Evolutionary conservation across 2,329 filamentous ascomycete genomes (phyloP).

Genomic region (Phialocephala sp.): DNA sequence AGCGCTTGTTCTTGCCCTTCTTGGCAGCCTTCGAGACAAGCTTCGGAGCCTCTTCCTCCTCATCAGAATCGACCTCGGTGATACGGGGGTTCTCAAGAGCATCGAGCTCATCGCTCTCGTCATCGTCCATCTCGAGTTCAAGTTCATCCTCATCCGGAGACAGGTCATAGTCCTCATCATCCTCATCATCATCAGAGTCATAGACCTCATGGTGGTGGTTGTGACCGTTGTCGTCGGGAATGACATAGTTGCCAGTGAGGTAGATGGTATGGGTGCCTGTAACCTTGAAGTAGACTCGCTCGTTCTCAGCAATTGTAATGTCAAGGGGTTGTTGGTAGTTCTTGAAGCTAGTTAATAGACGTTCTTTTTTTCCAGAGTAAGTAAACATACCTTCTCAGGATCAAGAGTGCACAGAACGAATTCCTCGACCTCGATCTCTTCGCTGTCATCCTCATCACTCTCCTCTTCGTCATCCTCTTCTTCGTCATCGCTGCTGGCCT

Average conservation of each 20-base stretch:
- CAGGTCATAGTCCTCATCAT: conserved; percentile 80
- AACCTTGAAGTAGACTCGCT: conserved; percentile 91
- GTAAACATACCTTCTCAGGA: conserved; percentile 76
- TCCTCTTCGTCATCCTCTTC: conserved; percentile 60
- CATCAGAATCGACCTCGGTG: conserved; percentile 81
- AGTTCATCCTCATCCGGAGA: conserved; percentile 82
- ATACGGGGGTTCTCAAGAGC: conserved; percentile 80
- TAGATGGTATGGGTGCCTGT: conserved; percentile 88
- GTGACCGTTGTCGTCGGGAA: conserved; percentile 64
- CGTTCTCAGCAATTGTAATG: conserved; percentile 86
- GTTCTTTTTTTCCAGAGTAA: background rate
- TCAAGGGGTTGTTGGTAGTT: conserved; percentile 95
- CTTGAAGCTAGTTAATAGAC: conserved; percentile 55
- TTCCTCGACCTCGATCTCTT: conserved; percentile 77
- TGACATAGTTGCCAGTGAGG: conserved; percentile 95
- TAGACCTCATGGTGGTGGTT: conserved; percentile 64
- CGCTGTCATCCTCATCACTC: conserved; percentile 67
- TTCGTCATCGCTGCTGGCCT: conserved; percentile 61
- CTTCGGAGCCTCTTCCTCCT: conserved; percentile 75
- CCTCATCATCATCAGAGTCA: conserved; percentile 64
- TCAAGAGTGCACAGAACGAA: conserved; percentile 96
- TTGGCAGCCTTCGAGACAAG: conserved; percentile 52
- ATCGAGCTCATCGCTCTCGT: conserved; percentile 79
- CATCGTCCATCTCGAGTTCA: conserved; percentile 57
- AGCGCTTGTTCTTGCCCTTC: conserved; percentile 93